Evolutionary conservation across 192 early-diverging fungal genomes (phyloP).

Genomic region (Backusella circina): DNA sequence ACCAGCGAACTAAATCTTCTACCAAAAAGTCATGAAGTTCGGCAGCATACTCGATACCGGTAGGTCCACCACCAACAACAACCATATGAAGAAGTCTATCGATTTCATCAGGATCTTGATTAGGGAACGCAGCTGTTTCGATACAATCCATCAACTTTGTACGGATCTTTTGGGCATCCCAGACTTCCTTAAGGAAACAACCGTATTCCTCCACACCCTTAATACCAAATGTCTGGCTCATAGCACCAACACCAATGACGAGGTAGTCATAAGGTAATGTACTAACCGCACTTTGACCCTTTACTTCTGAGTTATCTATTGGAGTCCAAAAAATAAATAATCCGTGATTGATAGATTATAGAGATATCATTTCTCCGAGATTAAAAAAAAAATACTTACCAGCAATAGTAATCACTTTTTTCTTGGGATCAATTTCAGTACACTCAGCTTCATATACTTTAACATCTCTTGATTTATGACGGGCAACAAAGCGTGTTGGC

Average conservation of each 20-base stretch:
- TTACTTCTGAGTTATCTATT: slow-evolving; percentile 69
- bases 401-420: slow-evolving; percentile 73
- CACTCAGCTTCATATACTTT: slow-evolving; percentile 89
- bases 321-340: background rate
- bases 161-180: slow-evolving; percentile 80
- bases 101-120: slow-evolving; percentile 69
- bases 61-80: slow-evolving; percentile 66
- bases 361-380: slow-evolving; percentile 11
- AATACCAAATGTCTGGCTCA: slow-evolving; percentile 80
- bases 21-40: slow-evolving; percentile 80
- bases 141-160: slow-evolving; percentile 77
- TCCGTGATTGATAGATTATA: background rate
- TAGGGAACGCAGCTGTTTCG: slow-evolving; percentile 66
- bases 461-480: slow-evolving; percentile 83
- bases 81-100: slow-evolving; percentile 77
- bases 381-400: slow-evolving; percentile 54
- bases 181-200: slow-evolving; percentile 73
- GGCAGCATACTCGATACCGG: slow-evolving; percentile 68
- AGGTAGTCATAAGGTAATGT: slow-evolving; percentile 73
- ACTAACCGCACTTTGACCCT: slow-evolving; percentile 50
- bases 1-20: slow-evolving; percentile 63
- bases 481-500: slow-evolving; percentile 82
- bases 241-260: slow-evolving; percentile 70
- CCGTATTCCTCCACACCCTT: slow-evolving; percentile 70
- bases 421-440: slow-evolving; percentile 78